Evolutionary conservation across 495 filamentous ascomycete genomes (phyloP), one percentile per base, ranked within the genome.

Genomic region (Polyplosphaeria fusca): DNA sequence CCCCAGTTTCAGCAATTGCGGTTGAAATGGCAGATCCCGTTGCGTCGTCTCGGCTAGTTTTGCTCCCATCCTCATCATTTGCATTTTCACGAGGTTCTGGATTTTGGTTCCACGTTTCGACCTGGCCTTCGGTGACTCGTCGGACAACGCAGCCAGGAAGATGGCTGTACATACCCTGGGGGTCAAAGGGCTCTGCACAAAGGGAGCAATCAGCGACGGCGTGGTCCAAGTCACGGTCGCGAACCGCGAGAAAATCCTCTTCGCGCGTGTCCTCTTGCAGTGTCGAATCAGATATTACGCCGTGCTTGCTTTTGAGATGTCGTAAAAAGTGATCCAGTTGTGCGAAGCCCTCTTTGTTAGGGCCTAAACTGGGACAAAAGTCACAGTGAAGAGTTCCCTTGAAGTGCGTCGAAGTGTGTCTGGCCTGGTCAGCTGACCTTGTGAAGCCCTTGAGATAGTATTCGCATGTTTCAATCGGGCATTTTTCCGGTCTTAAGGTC

Each of bases 151-250:
- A 65, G 13, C 52, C 62, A 7, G 16, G 24, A 19, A 65, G 58
- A 44, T 65, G 62, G 23, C 61, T 58, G 26, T 52, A 61, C 11
- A 65, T 27, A 3, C 52, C 57, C 22, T 65, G 57, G 18, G 62
- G 47, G 26, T 57, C 55, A 40, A 60, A 60, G 9, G 49, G 42
- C 19, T 53, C 47, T 7, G 49, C 47, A 40, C 56, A 60, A n/a
- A 53, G 2, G 1, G 27, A 40, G 38, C 56, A 60, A 1, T 20
- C n/a, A 3, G 49, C 56, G 16, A 52, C 27, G 5, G 28, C 16
- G 11, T 20, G 28, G 23, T 16, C 47, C 30, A 32, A n/a, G n/a
- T n/a, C n/a, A n/a, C n/a, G n/a, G n/a, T n/a, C n/a, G n/a, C n/a
- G n/a, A n/a, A n/a, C n/a, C n/a, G n/a, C n/a, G n/a, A n/a, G n/a